Evolutionary conservation across 1,139 yeast genomes (phyloP).

Genomic region (Lizanozyma gosingica): DNA sequence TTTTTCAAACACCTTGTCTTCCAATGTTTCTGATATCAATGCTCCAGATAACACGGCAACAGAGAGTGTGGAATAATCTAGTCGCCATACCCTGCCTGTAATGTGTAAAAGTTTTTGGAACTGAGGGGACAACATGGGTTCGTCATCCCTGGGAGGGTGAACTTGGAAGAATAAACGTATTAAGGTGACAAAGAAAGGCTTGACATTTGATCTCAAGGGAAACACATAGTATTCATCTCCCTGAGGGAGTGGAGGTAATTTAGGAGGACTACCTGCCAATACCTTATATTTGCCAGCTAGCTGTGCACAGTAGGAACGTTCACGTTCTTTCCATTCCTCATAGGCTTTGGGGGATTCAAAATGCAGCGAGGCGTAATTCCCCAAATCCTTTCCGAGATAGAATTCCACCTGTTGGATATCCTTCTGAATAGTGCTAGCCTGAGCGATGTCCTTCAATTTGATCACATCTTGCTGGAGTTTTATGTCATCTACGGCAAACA

Average conservation of each 20-base stretch:
- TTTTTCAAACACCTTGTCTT: constrained; percentile 5
- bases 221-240: constrained; percentile 33
- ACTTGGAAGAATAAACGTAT: constrained; percentile 19
- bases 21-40: constrained; percentile 31
- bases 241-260: constrained; percentile 19
- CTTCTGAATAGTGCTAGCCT: constrained; percentile 33
- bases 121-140: constrained; percentile 17
- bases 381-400: constrained; percentile 32
- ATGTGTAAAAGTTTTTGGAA: background rate
- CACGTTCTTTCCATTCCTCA: constrained; percentile 45
- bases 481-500: constrained; percentile 33
- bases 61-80: constrained; percentile 41
- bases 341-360: constrained; percentile 35
- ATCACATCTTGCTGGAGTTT: constrained; percentile 44
- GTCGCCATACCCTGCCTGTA: background rate
- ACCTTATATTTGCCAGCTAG: constrained; percentile 30
- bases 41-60: constrained; percentile 47
- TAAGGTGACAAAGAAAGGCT: constrained; percentile 22
- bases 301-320: constrained; percentile 26
- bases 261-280: background rate
- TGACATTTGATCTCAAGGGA: constrained; percentile 26
- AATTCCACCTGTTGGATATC: constrained; percentile 36
- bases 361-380: constrained; percentile 29
- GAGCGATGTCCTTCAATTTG: constrained; percentile 31
- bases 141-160: constrained; percentile 13